Conservation (phyloP, 1,139 yeast species). For the Yamadazyma membranifaciens region DNA sequence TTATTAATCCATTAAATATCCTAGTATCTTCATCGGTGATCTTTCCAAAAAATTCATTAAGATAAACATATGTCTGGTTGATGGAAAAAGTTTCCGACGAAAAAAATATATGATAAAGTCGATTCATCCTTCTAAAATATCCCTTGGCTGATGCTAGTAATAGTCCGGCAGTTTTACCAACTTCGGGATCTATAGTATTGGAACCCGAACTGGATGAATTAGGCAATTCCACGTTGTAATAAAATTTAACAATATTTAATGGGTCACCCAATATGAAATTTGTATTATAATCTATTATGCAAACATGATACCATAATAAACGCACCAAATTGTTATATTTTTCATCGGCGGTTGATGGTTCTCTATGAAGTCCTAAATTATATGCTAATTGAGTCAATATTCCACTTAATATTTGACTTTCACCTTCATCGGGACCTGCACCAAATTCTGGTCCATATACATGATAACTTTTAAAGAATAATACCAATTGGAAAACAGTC, state of each 20-base stretch:
- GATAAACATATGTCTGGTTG: background rate
- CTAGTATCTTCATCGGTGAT: background rate
- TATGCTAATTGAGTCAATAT: conserved; percentile 41
- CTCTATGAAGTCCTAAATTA: conserved; percentile 46
- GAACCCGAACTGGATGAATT: background rate
- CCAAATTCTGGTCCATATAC: conserved; percentile 50
- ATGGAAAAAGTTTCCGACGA: background rate
- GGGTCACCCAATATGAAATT: conserved; percentile 37
- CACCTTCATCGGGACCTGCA: conserved; percentile 47
- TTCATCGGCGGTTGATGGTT: conserved; percentile 27
- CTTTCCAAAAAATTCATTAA: background rate
- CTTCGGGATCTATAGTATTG: background rate
- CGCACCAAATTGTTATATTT: conserved; percentile 29
- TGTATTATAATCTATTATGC: conserved; percentile 32
- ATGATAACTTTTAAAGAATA: conserved; percentile 38
- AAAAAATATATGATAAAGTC: background rate
- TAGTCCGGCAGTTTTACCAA: background rate
- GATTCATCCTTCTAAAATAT: background rate
- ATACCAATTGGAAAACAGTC: conserved; percentile 48
- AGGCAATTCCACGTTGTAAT: conserved; percentile 22
- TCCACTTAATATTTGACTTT: conserved; percentile 37
- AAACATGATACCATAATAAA: conserved; percentile 27
- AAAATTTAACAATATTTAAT: conserved; percentile 23
- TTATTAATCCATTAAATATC: background rate
- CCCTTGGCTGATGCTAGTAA: background rate